These are phyloP conservation scores for Triticum turgidum DNA, from an alignment of 176 grass and related monocot species.

Conservation along the genomic window DNA sequence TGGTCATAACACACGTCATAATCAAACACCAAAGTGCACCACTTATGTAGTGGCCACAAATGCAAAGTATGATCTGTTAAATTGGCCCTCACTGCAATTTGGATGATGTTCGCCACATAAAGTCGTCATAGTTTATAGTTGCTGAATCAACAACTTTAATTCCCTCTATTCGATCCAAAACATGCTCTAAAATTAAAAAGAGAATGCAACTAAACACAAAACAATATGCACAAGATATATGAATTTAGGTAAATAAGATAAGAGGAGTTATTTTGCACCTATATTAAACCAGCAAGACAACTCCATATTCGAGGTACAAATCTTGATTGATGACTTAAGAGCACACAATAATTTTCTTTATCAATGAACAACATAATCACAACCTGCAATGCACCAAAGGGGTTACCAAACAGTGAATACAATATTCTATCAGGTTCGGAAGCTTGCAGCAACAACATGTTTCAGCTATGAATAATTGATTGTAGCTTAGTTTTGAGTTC, in stretches of 20 bases:
- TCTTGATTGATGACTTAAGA: constrained; percentile 73
- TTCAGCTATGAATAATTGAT: background rate
- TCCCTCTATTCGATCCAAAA: background rate
- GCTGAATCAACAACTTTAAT: background rate
- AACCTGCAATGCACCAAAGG: constrained; percentile 49
- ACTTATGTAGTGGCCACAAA: too few species aligned
- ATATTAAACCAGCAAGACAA: constrained; percentile 88
- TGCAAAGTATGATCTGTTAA: too few species aligned
- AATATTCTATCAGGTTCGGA: background rate
- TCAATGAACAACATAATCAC: constrained; percentile 92
- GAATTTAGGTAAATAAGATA: background rate
- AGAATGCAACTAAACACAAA: background rate
- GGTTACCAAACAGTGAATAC: background rate
- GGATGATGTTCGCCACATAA: background rate
- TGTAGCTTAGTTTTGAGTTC: background rate
- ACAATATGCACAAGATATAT: background rate
- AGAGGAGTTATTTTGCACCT: constrained; percentile 30
- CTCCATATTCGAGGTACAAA: constrained; percentile 88
- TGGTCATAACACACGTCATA: too few species aligned
- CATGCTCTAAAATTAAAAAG: background rate
- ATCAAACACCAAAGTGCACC: too few species aligned
- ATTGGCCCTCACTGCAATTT: background rate
- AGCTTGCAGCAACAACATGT: background rate
- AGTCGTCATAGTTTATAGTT: background rate
- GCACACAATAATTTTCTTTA: constrained; percentile 66